Conservation (phyloP, 192 early-diverging fungal genomes). For the Podila clonocystis region DNA sequence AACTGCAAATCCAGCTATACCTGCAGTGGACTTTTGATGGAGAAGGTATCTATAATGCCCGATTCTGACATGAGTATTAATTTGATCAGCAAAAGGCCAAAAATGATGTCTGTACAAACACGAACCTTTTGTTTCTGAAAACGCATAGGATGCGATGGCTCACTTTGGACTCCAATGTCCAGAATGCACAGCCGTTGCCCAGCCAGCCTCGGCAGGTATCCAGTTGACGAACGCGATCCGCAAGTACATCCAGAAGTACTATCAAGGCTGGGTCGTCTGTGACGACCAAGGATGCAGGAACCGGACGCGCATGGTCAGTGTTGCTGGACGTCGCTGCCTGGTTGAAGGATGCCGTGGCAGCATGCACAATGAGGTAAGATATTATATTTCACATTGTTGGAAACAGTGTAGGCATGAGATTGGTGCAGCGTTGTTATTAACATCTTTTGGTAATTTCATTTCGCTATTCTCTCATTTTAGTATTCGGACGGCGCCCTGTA, state of each 20-base stretch:
- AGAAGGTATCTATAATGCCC: constrained; percentile 10
- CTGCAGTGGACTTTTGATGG: constrained; percentile 10
- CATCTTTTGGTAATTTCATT: background rate
- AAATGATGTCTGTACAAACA: background rate
- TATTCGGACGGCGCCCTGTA: constrained; percentile 82
- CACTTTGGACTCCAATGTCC: constrained; percentile 33
- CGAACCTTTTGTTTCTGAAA: background rate
- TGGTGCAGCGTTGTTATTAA: background rate
- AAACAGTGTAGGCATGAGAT: background rate
- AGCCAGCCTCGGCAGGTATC: constrained; percentile 58
- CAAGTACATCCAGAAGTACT: constrained; percentile 73
- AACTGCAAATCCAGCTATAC: constrained; percentile 62
- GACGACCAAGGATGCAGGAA: constrained; percentile 80
- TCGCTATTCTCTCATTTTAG: constrained; percentile 28
- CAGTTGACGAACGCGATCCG: constrained; percentile 78
- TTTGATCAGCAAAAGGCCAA: no score
- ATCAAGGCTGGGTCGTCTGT: constrained; percentile 79
- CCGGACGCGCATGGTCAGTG: constrained; percentile 72
- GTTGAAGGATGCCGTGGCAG: constrained; percentile 72
- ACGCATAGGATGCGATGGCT: constrained; percentile 12
- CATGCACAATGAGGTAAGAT: constrained; percentile 71
- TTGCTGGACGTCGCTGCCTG: constrained; percentile 76
- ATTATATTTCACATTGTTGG: background rate
- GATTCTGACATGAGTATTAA: no score
- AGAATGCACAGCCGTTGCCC: constrained; percentile 17